A percentile compares a stretch with the other conserved stretches of the same genome.
Evolutionary conservation across 2,329 filamentous ascomycete genomes (phyloP).

Genomic region (Coniochaeta sp.): DNA sequence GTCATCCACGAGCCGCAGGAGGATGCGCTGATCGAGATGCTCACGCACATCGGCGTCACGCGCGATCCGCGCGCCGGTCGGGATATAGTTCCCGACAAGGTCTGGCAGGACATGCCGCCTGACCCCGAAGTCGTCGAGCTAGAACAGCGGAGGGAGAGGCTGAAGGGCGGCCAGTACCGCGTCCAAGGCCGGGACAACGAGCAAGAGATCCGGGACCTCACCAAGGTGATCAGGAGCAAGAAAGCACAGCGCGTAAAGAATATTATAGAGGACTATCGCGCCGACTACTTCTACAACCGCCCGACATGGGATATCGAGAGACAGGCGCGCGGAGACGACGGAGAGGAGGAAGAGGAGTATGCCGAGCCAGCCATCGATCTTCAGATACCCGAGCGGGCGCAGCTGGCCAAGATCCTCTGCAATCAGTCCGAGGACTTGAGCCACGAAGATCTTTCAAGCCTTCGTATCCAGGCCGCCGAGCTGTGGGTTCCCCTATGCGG

Average conservation of each 20-base stretch:
- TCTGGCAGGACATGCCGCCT: no score
- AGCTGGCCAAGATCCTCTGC: background rate
- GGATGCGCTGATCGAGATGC: slow-evolving; percentile 13
- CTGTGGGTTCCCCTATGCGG: background rate
- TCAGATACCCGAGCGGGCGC: no score
- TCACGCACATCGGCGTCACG: slow-evolving; percentile 15
- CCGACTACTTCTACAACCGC: no score
- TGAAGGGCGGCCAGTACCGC: no score
- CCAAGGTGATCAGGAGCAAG: slow-evolving; percentile 15
- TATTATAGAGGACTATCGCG: slow-evolving; percentile 18
- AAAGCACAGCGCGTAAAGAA: slow-evolving; percentile 10
- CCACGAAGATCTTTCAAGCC: background rate
- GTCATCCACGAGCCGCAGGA: slow-evolving; percentile 17
- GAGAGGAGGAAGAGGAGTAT: background rate
- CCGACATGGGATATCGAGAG: no score
- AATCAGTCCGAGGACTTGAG: background rate
- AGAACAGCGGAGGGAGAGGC: no score
- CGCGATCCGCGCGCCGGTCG: no score
- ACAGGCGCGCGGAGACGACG: no score
- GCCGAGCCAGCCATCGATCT: background rate
- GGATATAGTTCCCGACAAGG: no score
- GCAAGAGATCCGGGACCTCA: slow-evolving; percentile 15
- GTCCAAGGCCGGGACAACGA: no score
- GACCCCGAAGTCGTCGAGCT: no score
- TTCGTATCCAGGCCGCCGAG: background rate